Evolutionary conservation across 2,329 filamentous ascomycete species (phyloP).

Genomic region (Stromatinia cepivora): DNA sequence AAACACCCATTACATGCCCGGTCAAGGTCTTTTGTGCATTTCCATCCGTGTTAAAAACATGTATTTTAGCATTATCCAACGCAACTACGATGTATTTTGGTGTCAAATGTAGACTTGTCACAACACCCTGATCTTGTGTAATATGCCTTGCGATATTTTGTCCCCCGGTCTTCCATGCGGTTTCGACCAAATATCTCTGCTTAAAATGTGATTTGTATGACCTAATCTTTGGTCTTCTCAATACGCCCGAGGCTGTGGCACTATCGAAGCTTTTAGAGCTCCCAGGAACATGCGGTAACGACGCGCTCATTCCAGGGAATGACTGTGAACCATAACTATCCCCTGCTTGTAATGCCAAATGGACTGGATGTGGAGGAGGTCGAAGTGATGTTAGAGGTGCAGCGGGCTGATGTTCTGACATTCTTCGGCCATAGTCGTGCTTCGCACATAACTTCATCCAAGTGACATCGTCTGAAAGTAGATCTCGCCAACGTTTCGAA

Average conservation of each 20-base stretch:
- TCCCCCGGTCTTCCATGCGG: constrained; percentile 94
- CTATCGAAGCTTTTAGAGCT: constrained; percentile 57
- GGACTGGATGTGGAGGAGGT: constrained; percentile 38
- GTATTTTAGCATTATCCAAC: constrained; percentile 96
- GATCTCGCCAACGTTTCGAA: constrained; percentile 89
- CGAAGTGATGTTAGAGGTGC: constrained; percentile 31
- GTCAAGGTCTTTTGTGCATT: constrained; percentile 84
- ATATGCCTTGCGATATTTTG: constrained; percentile 81
- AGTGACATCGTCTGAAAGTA: constrained; percentile 93
- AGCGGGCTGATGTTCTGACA: constrained; percentile 45
- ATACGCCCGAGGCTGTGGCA: constrained; percentile 43
- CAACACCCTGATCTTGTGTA: constrained; percentile 93
- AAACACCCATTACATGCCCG: constrained; percentile 98
- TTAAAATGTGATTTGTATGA: constrained; percentile 98
- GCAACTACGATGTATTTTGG: constrained; percentile 97
- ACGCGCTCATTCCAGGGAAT: constrained; percentile 48
- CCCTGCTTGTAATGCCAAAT: constrained; percentile 25
- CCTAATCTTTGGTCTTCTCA: constrained; percentile 62
- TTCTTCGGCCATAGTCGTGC: constrained; percentile 74
- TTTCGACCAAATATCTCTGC: constrained; percentile 94
- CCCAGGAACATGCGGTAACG: constrained; percentile 40
- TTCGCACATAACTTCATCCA: constrained; percentile 98
- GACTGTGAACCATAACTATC: constrained; percentile 40
- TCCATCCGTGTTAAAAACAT: constrained; percentile 93
- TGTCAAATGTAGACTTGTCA: constrained; percentile 92